phyloP scores from a whole-genome alignment of 2,329 filamentous ascomycete genomes.

The Exophiala sideris region DNA sequence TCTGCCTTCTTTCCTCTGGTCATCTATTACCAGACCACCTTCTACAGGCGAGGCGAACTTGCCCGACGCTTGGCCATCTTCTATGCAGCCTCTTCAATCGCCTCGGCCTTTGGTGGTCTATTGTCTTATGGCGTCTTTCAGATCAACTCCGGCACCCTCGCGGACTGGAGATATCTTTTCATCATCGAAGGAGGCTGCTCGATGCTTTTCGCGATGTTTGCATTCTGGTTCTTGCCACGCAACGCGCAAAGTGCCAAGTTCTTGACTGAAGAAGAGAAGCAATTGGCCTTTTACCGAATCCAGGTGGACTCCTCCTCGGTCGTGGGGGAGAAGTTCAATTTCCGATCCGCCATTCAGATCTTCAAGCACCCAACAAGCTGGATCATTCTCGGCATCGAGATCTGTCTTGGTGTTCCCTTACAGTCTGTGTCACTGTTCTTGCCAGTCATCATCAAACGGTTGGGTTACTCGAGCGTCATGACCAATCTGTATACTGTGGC shows the following conservation, averaged over 20 bases:
- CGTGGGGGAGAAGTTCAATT: slow-evolving; percentile 54
- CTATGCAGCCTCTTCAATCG: slow-evolving; percentile 72
- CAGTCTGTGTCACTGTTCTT: slow-evolving; percentile 57
- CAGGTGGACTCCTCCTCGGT: slow-evolving; percentile 69
- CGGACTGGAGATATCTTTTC: slow-evolving; percentile 54
- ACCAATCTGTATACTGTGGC: slow-evolving; percentile 81
- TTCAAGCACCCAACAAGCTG: slow-evolving; percentile 56
- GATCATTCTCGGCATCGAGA: slow-evolving; percentile 54
- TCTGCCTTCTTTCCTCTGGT: background rate
- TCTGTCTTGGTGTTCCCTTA: slow-evolving; percentile 58
- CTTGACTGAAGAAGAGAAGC: slow-evolving; percentile 62
- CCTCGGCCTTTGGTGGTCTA: slow-evolving; percentile 62
- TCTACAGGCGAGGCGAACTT: slow-evolving; percentile 70
- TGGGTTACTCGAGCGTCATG: slow-evolving; percentile 54
- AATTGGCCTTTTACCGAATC: slow-evolving; percentile 68
- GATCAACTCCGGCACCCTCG: slow-evolving; percentile 47
- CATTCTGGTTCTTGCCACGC: slow-evolving; percentile 65
- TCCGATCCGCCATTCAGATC: slow-evolving; percentile 51
- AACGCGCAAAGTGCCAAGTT: slow-evolving; percentile 64
- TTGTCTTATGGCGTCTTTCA: slow-evolving; percentile 61
- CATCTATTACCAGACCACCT: slow-evolving; percentile 62
- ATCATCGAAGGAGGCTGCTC: slow-evolving; percentile 53
- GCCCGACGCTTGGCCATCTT: slow-evolving; percentile 68
- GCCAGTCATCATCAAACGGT: slow-evolving; percentile 54
- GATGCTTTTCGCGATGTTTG: slow-evolving; percentile 60